A percentile compares a stretch with the other conserved stretches of the same genome.
Evolutionary conservation across 495 filamentous ascomycete genomes (phyloP).

Genomic region (Tuber indicum): DNA sequence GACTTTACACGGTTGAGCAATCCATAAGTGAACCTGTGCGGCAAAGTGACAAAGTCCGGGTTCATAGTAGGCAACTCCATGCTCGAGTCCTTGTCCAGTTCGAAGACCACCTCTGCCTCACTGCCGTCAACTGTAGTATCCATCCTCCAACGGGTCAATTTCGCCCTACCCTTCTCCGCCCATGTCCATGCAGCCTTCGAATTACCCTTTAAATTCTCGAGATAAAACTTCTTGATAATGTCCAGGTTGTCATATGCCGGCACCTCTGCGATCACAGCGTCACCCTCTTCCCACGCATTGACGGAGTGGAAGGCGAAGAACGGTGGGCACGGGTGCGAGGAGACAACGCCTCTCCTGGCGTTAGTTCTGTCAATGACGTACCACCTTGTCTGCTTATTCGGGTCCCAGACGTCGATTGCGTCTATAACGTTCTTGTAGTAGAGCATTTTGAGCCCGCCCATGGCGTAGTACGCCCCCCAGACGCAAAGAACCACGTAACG

Average conservation of each 20-base stretch:
- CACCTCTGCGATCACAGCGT: constrained; percentile 38
- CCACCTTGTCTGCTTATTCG: constrained; percentile 53
- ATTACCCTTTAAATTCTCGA: constrained; percentile 26
- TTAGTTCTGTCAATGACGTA: constrained; percentile 56
- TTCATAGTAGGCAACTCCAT: constrained; percentile 65
- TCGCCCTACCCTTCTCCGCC: constrained; percentile 27
- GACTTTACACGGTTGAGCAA: constrained; percentile 53
- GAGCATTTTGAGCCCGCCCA: constrained; percentile 49
- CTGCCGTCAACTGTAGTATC: constrained; percentile 20
- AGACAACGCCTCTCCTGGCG: constrained; percentile 42
- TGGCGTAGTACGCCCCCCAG: constrained; percentile 52
- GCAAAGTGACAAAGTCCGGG: constrained; percentile 49
- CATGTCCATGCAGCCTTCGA: constrained; percentile 41
- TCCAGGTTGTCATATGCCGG: constrained; percentile 51
- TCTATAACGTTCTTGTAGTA: constrained; percentile 55
- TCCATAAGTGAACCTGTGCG: constrained; percentile 56
- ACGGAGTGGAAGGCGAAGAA: constrained; percentile 72
- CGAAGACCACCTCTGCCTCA: constrained; percentile 21
- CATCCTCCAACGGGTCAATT: constrained; percentile 29
- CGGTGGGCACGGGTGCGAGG: constrained; percentile 33
- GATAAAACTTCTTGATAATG: constrained; percentile 50
- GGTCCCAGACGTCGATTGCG: constrained; percentile 49
- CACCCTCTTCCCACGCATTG: constrained; percentile 62
- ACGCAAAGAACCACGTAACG: constrained; percentile 63
- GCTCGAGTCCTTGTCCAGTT: constrained; percentile 21